Conservation (phyloP, 768 basidiomycete genomes). For the Pisolithus tinctorius region DNA sequence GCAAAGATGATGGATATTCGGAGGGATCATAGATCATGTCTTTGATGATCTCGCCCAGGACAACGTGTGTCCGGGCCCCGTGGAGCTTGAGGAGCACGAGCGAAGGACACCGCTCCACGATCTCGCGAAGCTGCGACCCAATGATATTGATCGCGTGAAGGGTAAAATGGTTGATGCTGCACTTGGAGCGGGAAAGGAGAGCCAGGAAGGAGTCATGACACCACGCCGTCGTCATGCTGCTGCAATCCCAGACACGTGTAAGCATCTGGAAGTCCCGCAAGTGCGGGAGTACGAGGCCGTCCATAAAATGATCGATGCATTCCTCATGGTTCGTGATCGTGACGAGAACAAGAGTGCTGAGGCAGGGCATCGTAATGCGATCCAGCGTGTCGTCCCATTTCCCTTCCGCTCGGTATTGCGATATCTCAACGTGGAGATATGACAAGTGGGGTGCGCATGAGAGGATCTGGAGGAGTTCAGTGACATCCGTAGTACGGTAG, state of each 20-base stretch:
- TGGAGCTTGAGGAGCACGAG: constrained; percentile 24
- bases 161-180: constrained; percentile 25
- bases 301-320: constrained; percentile 21
- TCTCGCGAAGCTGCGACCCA: constrained; percentile 16
- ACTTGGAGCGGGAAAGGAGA: constrained; percentile 21
- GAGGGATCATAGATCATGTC: constrained; percentile 15
- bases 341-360: constrained; percentile 24
- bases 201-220: constrained; percentile 22
- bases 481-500: constrained; percentile 21
- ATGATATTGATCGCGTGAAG: constrained; percentile 20
- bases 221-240: constrained; percentile 22
- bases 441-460: constrained; percentile 18
- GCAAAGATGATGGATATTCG: neutral
- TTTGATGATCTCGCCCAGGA: constrained; percentile 14
- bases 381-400: constrained; percentile 20
- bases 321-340: constrained; percentile 23
- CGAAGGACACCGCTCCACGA: constrained; percentile 24
- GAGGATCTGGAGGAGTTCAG: constrained; percentile 21
- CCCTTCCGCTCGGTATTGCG: constrained; percentile 22
- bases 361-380: constrained; percentile 24
- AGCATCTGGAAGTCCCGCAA: constrained; percentile 27
- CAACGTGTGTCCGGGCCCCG: constrained; percentile 15
- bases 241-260: constrained; percentile 28
- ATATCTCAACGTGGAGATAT: constrained; percentile 26
- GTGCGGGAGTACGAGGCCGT: constrained; percentile 16